phyloP scores from a whole-genome alignment of 371 early-diverging fungal species.

The Paraphysoderma sedebokerense region DNA sequence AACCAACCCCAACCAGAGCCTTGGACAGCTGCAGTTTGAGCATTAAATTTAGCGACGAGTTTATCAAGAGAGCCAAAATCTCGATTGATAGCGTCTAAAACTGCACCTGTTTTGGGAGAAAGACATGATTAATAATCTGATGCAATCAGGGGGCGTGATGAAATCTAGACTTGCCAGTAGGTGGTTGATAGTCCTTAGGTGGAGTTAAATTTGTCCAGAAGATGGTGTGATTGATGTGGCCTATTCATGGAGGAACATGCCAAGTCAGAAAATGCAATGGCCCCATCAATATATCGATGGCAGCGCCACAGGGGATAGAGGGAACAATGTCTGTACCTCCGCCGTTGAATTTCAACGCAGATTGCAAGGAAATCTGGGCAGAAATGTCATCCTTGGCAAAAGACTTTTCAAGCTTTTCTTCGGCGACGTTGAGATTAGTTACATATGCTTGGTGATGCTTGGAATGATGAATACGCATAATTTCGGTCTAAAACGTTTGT shows the following conservation, averaged over 20 bases:
- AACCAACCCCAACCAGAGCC: constrained; percentile 99
- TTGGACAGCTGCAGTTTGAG: constrained; percentile 70
- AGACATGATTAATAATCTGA: too few species aligned
- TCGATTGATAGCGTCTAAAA: constrained; percentile 52
- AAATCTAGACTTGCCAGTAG: not conserved
- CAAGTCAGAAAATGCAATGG: not conserved
- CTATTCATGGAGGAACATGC: constrained; percentile 12
- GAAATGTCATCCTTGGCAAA: constrained; percentile 47
- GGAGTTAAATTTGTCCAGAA: constrained; percentile 93
- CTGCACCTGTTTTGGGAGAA: constrained; percentile 7
- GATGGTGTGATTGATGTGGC: constrained; percentile 94
- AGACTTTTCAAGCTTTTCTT: constrained; percentile 55
- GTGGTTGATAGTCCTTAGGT: constrained; percentile 19
- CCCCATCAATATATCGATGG: not conserved
- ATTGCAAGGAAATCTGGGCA: constrained; percentile 56
- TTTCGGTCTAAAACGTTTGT: constrained; percentile 36
- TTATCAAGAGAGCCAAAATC: constrained; percentile 79
- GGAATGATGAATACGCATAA: constrained; percentile 89
- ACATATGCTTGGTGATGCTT: constrained; percentile 90
- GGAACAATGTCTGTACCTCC: constrained; percentile 41
- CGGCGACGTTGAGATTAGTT: constrained; percentile 36
- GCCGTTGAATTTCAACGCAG: constrained; percentile 79
- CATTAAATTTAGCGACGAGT: constrained; percentile 63
- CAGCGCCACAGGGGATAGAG: not conserved
- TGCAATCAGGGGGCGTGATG: too few species aligned